phyloP scores from a whole-genome alignment of 768 basidiomycete species.

The Rhodocollybia butyracea region DNA sequence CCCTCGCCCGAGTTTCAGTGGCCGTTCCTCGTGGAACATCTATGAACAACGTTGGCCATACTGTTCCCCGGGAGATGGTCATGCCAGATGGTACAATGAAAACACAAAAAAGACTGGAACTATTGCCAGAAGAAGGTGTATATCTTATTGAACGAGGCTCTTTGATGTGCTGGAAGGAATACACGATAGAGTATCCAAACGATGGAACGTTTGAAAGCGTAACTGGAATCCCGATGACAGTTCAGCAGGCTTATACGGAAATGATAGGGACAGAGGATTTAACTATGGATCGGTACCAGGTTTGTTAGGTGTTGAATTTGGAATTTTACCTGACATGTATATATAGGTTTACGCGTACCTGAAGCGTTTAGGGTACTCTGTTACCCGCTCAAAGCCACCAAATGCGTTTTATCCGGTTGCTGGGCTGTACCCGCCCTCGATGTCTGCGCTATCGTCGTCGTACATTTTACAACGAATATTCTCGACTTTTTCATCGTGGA shows the following conservation, averaged over 20 bases:
- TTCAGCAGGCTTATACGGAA: slow-evolving; percentile 84
- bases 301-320: slow-evolving; percentile 25
- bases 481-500: slow-evolving; percentile 29
- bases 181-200: slow-evolving; percentile 22
- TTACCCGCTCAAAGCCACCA: slow-evolving; percentile 72
- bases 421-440: slow-evolving; percentile 25
- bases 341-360: slow-evolving; percentile 90
- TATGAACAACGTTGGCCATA: slow-evolving; percentile 80
- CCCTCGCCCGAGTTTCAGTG: slow-evolving; percentile 60
- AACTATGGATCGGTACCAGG: slow-evolving; percentile 87
- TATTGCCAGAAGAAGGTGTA: slow-evolving; percentile 92
- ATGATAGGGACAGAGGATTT: slow-evolving; percentile 80
- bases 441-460: slow-evolving; percentile 9
- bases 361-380: slow-evolving; percentile 85
- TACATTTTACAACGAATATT: slow-evolving; percentile 34
- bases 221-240: slow-evolving; percentile 77
- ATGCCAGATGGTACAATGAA: slow-evolving; percentile 36
- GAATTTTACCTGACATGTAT: slow-evolving; percentile 2
- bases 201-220: slow-evolving; percentile 26
- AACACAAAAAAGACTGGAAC: slow-evolving; percentile 65
- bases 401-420: slow-evolving; percentile 50
- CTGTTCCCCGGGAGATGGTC: slow-evolving; percentile 48
- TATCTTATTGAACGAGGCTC: slow-evolving; percentile 92
- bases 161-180: slow-evolving; percentile 77
- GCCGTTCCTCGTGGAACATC: slow-evolving; percentile 78